Percentiles rank a stretch among this genome's conserved stretches.
phyloP scores from a whole-genome alignment of 192 early-diverging fungal species.

The Rhizophagus clarus region DNA sequence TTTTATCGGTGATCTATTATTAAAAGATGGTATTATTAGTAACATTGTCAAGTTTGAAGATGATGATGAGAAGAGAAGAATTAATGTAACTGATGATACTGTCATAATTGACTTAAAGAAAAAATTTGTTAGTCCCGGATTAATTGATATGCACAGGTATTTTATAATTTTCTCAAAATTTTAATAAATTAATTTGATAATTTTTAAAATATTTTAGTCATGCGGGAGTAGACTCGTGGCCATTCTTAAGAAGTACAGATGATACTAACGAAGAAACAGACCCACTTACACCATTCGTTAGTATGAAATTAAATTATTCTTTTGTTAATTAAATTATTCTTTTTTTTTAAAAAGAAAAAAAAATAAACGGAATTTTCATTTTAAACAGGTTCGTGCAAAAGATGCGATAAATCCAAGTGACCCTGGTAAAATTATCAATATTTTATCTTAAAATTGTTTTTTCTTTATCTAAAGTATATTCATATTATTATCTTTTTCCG shows the following conservation, averaged over 20 bases:
- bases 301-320: neutral
- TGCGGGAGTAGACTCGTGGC: slow-evolving; percentile 68
- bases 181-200: neutral
- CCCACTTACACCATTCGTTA: slow-evolving; percentile 58
- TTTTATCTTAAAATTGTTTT: neutral
- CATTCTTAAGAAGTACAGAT: slow-evolving; percentile 47
- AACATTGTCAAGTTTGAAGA: slow-evolving; percentile 44
- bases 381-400: slow-evolving; percentile 50
- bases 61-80: neutral
- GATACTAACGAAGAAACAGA: slow-evolving; percentile 72
- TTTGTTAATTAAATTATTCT: neutral
- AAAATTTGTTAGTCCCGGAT: slow-evolving; percentile 72
- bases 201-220: slow-evolving; percentile 46
- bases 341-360: neutral
- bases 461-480: neutral
- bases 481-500: neutral
- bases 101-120: slow-evolving; percentile 64
- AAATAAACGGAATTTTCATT: too few relatives aligned
- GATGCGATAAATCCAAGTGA: slow-evolving; percentile 75
- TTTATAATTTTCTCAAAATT: neutral
- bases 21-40: slow-evolving; percentile 61
- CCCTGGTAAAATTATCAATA: slow-evolving; percentile 31
- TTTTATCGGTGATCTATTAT: slow-evolving; percentile 51
- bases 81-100: slow-evolving; percentile 32
- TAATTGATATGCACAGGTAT: slow-evolving; percentile 75